These are phyloP conservation scores for Aspergillus fijiensis DNA, from an alignment of 2,329 filamentous ascomycete genomes.

Conservation along the genomic window DNA sequence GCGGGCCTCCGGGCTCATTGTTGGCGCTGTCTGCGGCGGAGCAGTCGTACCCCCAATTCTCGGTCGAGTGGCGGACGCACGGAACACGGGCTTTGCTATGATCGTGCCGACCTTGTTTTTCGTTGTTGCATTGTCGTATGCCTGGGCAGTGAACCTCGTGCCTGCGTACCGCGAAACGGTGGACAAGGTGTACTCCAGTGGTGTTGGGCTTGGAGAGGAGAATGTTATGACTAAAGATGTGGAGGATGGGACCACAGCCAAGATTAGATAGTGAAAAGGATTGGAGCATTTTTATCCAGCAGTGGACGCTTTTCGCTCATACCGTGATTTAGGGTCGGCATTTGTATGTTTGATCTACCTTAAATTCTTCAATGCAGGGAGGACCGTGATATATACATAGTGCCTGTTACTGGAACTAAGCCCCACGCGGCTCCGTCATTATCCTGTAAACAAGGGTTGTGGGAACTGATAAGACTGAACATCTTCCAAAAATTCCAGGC, in stretches of 20 bases:
- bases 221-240: conserved; percentile 24
- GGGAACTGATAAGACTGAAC: too few species aligned
- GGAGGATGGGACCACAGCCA: conserved; percentile 5
- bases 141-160: conserved; percentile 64
- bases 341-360: too few species aligned
- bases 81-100: conserved; percentile 65
- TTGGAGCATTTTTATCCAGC: neutral
- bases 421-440: too few species aligned
- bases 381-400: too few species aligned
- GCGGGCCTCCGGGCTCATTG: conserved; percentile 70
- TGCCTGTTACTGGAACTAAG: too few species aligned
- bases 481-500: too few species aligned
- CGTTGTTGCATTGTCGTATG: conserved; percentile 57
- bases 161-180: conserved; percentile 63
- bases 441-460: too few species aligned
- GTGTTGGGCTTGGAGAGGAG: conserved; percentile 42
- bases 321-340: neutral
- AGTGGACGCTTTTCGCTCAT: conserved; percentile 14
- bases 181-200: conserved; percentile 54
- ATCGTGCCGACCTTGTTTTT: conserved; percentile 65
- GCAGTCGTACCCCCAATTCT: conserved; percentile 72
- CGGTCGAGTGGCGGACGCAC: conserved; percentile 64
- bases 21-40: conserved; percentile 70
- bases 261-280: conserved; percentile 7
- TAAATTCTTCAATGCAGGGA: too few species aligned